Conservation (phyloP, 768 basidiomycete species). For the Atractiella rhizophila region DNA sequence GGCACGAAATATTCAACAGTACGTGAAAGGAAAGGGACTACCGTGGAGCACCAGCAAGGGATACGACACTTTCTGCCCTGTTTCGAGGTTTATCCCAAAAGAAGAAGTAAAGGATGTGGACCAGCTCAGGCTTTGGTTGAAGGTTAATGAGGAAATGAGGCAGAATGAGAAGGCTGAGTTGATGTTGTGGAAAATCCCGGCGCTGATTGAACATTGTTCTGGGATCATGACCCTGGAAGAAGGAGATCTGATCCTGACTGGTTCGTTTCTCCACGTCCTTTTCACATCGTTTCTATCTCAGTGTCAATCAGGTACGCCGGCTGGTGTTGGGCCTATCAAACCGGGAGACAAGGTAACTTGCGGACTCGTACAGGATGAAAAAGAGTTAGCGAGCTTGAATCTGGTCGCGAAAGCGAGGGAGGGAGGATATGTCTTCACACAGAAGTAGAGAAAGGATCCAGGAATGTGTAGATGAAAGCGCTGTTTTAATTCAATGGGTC, state of each 20-base stretch:
- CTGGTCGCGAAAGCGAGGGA: conserved; percentile 41
- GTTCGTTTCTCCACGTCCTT: too few relatives aligned
- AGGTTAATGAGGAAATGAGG: conserved; percentile 63
- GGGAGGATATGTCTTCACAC: conserved; percentile 45
- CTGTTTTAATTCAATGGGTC: too few relatives aligned
- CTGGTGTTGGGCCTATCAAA: conserved; percentile 54
- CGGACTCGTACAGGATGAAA: conserved; percentile 32
- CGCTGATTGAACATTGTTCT: conserved; percentile 67
- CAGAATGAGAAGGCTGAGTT: conserved; percentile 64
- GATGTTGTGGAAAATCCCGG: conserved; percentile 69
- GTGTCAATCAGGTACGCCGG: conserved; percentile 40
- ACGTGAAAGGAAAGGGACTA: conserved; percentile 72
- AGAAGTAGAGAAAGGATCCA: too few relatives aligned
- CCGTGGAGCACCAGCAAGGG: conserved; percentile 84
- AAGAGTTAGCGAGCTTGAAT: conserved; percentile 35
- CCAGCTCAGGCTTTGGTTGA: conserved; percentile 36
- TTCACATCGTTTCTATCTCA: not conserved
- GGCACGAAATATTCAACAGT: conserved; percentile 78
- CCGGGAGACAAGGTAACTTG: conserved; percentile 62
- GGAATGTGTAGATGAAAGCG: too few relatives aligned
- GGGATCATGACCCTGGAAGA: conserved; percentile 96
- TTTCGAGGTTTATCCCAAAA: conserved; percentile 58
- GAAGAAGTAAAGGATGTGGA: conserved; percentile 41
- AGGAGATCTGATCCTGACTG: conserved; percentile 17
- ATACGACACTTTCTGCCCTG: conserved; percentile 48